A percentile compares a stretch with the other conserved stretches of the same genome.
Conservation (phyloP, 805 yeast species). For the Candida khao-thaluensis region DNA sequence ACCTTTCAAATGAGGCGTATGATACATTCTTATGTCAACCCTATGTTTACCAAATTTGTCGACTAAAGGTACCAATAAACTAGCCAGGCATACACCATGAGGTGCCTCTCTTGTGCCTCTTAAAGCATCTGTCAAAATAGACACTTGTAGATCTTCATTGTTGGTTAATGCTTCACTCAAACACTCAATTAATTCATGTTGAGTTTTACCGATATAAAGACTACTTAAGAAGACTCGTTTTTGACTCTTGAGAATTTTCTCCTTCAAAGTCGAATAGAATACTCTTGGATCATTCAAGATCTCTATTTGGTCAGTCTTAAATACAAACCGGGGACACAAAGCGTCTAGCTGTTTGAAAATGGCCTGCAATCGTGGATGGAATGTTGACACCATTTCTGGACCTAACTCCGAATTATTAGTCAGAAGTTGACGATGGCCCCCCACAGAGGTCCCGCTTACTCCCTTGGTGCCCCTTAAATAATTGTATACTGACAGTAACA, state of each 20-base stretch:
- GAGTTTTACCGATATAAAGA: conserved; percentile 80
- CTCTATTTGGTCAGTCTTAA: conserved; percentile 55
- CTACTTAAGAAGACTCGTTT: conserved; percentile 76
- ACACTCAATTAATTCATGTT: conserved; percentile 68
- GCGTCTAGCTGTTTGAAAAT: conserved; percentile 56
- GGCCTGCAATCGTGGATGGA: conserved; percentile 45
- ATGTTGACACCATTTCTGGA: conserved; percentile 18
- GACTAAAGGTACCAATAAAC: conserved; percentile 64
- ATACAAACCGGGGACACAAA: conserved; percentile 65
- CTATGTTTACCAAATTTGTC: conserved; percentile 61
- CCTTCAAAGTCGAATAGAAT: conserved; percentile 67
- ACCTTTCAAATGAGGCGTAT: conserved; percentile 82
- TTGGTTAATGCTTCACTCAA: conserved; percentile 56
- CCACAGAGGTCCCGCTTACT: not conserved
- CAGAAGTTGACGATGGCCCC: not conserved
- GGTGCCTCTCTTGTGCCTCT: conserved; percentile 95
- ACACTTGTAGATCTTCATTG: conserved; percentile 65
- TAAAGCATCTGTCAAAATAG: conserved; percentile 79
- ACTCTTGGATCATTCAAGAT: conserved; percentile 63
- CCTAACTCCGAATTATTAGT: conserved; percentile 8
- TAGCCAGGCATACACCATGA: conserved; percentile 63
- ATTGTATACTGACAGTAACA: conserved; percentile 28
- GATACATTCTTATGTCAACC: conserved; percentile 80
- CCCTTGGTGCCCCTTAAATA: conserved; percentile 20
- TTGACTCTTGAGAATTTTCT: conserved; percentile 61